Conservation (phyloP, 257 asterid species). For the Linaria vulgaris region DNA sequence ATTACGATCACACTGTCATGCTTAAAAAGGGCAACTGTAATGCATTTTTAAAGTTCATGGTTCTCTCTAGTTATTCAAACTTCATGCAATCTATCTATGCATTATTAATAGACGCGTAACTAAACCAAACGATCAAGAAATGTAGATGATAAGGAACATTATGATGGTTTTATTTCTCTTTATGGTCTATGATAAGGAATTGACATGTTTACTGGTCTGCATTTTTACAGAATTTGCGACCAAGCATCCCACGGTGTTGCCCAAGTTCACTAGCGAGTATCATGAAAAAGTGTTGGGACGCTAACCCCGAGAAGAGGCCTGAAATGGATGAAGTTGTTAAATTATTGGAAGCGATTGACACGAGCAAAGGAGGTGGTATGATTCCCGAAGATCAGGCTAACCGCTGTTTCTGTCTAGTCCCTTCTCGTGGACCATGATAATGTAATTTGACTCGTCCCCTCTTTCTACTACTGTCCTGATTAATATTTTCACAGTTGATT, state of each 20-base stretch:
- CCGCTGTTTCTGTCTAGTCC: slow-evolving; percentile 75
- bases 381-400: slow-evolving; percentile 72
- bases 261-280: slow-evolving; percentile 58
- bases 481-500: too few relatives aligned
- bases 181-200: too few relatives aligned
- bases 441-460: background rate
- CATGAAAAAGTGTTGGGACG: slow-evolving; percentile 87
- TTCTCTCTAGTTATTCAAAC: too few relatives aligned
- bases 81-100: too few relatives aligned
- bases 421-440: slow-evolving; percentile 69
- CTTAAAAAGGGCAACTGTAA: too few relatives aligned
- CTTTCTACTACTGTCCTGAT: too few relatives aligned
- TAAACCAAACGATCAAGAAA: too few relatives aligned
- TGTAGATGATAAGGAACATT: too few relatives aligned
- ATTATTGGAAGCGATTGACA: slow-evolving; percentile 73
- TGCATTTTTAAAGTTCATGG: too few relatives aligned
- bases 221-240: slow-evolving; percentile 59
- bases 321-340: slow-evolving; percentile 86
- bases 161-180: too few relatives aligned
- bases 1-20: too few relatives aligned
- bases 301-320: slow-evolving; percentile 74
- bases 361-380: slow-evolving; percentile 96
- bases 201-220: background rate
- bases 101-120: too few relatives aligned
- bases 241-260: slow-evolving; percentile 80